These are phyloP conservation scores for Austroboletus novae-zelandiae DNA, from an alignment of 1,284 basidiomycete species.

Conservation along the genomic window DNA sequence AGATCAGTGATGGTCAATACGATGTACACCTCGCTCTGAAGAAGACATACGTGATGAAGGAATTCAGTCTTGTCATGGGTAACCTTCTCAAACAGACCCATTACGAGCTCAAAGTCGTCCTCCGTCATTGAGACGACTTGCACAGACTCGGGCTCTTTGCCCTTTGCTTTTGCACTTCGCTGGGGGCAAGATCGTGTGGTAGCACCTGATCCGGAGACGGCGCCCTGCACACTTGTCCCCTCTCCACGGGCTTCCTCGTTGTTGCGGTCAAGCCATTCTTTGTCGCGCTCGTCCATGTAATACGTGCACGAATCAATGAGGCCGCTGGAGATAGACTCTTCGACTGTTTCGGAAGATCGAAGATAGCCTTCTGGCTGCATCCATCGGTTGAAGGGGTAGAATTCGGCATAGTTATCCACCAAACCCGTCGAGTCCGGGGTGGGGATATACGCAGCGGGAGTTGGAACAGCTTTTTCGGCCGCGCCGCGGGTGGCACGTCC, in stretches of 20 bases:
- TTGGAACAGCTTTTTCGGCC: conserved; percentile 40
- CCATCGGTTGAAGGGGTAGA: conserved; percentile 73
- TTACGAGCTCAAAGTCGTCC: conserved; percentile 93
- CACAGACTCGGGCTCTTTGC: conserved; percentile 68
- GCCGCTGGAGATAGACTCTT: conserved; percentile 64
- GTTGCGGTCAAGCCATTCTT: conserved; percentile 90
- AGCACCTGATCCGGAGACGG: conserved; percentile 48
- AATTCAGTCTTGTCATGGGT: conserved; percentile 91
- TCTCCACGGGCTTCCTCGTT: conserved; percentile 88
- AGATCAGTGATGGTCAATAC: conserved; percentile 1
- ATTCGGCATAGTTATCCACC: conserved; percentile 69
- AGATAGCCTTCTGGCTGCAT: conserved; percentile 80
- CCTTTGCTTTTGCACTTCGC: conserved; percentile 73
- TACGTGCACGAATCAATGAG: conserved; percentile 77
- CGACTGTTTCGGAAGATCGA: conserved; percentile 84
- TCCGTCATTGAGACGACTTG: conserved; percentile 72
- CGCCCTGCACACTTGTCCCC: conserved; percentile 76
- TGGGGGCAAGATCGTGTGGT: conserved; percentile 49
- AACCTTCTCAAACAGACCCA: conserved; percentile 92
- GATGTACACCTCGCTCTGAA: not conserved
- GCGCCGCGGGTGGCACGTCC: conserved; percentile 43
- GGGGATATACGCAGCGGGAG: conserved; percentile 78
- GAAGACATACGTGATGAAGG: conserved; percentile 73
- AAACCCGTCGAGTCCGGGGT: conserved; percentile 88
- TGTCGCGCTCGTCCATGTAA: conserved; percentile 95